Evolutionary conservation across 1,284 basidiomycete species (phyloP).

Genomic region (Amylostereum areolatum): DNA sequence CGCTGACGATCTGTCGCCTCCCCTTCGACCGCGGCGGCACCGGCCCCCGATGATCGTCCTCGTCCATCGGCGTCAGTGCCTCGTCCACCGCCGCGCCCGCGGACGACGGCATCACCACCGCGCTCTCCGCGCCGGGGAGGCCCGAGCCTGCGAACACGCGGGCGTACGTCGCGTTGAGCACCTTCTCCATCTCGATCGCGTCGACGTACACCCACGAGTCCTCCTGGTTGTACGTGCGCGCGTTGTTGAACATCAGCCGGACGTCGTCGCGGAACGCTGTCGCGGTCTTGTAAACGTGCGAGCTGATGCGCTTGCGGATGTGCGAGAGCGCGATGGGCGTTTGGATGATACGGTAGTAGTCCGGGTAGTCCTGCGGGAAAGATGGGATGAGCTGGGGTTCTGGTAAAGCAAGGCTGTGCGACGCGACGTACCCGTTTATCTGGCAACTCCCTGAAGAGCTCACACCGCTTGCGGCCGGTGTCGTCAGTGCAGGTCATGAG

Average conservation of each 20-base stretch:
- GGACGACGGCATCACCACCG: constrained; percentile 29
- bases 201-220: constrained; percentile 92
- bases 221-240: constrained; percentile 85
- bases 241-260: constrained; percentile 89
- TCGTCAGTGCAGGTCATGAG: constrained; percentile 72
- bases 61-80: constrained; percentile 72
- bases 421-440: constrained; percentile 54
- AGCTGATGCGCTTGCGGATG: constrained; percentile 78
- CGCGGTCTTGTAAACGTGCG: constrained; percentile 73
- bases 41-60: constrained; percentile 59
- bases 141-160: constrained; percentile 56
- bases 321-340: constrained; percentile 84
- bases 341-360: constrained; percentile 69
- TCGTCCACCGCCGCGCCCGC: constrained; percentile 38
- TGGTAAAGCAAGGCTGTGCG: background rate
- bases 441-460: constrained; percentile 78
- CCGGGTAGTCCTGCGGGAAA: constrained; percentile 72
- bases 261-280: constrained; percentile 77
- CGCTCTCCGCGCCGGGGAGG: constrained; percentile 61
- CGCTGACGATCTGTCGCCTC: constrained; percentile 69
- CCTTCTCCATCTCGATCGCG: constrained; percentile 87
- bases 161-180: constrained; percentile 64
- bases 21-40: constrained; percentile 34
- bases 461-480: constrained; percentile 73
- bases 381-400: constrained; percentile 6